Evolutionary conservation across 2,329 filamentous ascomycete species (phyloP).

Genomic region (Pyricularia grisea): DNA sequence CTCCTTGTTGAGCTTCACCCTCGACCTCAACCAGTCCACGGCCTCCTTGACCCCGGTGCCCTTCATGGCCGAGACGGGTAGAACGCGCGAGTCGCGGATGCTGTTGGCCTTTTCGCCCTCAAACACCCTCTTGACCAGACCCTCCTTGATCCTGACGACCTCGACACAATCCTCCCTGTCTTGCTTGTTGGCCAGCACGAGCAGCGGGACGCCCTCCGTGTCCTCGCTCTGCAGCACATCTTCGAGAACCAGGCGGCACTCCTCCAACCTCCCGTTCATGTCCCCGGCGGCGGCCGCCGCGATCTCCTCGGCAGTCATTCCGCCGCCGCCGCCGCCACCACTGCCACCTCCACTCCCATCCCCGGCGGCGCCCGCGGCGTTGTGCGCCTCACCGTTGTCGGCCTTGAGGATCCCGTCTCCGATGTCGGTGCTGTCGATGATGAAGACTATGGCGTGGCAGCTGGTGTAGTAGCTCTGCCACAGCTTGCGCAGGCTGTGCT

Average conservation of each 20-base stretch:
- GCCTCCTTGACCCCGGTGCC: constrained; percentile 84
- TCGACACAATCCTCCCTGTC: constrained; percentile 96
- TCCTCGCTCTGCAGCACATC: constrained; percentile 81
- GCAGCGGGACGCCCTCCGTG: constrained; percentile 80
- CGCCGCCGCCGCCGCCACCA: background rate
- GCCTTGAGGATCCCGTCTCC: constrained; percentile 64
- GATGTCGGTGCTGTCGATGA: constrained; percentile 91
- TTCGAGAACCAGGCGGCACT: constrained; percentile 84
- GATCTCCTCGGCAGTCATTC: background rate
- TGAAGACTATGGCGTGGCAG: constrained; percentile 95
- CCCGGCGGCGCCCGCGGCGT: background rate
- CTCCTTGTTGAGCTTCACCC: constrained; percentile 96
- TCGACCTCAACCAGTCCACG: constrained; percentile 89
- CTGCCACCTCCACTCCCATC: background rate
- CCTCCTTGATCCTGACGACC: constrained; percentile 95
- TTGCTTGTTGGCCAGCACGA: constrained; percentile 96
- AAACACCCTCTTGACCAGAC: constrained; percentile 88
- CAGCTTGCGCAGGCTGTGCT: constrained; percentile 76
- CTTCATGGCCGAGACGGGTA: constrained; percentile 86
- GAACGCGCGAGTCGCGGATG: constrained; percentile 80
- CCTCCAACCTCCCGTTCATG: constrained; percentile 56
- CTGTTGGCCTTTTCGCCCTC: constrained; percentile 83
- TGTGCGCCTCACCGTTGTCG: constrained; percentile 11
- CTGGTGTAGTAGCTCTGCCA: constrained; percentile 95
- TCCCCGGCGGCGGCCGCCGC: background rate